These are phyloP conservation scores for Phragmites australis DNA, from an alignment of 176 grass and related monocot genomes.

Conservation along the genomic window DNA sequence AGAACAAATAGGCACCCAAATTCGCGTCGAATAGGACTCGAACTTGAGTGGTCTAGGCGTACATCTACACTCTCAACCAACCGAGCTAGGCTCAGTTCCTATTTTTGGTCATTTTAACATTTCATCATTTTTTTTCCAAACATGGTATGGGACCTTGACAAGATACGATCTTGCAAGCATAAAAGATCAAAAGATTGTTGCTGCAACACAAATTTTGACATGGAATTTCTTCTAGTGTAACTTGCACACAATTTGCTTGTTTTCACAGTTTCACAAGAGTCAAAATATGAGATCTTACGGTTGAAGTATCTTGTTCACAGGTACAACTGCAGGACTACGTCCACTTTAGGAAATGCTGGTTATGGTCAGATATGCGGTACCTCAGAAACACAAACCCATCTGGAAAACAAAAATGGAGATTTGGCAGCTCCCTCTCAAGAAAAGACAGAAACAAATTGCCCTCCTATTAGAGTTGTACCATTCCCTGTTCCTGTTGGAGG, in stretches of 20 bases:
- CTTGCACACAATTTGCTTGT: not conserved
- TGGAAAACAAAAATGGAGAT: constrained; percentile 44
- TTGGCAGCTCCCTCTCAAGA: constrained; percentile 44
- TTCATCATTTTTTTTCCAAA: constrained; percentile 11
- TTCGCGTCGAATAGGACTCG: too few species aligned
- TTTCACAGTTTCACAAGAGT: not conserved
- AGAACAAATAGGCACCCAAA: too few species aligned
- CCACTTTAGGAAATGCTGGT: constrained; percentile 25
- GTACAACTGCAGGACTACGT: constrained; percentile 62
- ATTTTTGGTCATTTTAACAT: not conserved
- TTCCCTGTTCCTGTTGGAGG: constrained; percentile 64
- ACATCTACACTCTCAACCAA: too few species aligned
- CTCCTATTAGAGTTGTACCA: constrained; percentile 71
- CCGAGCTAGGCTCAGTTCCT: too few species aligned
- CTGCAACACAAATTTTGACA: not conserved
- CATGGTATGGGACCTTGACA: not conserved
- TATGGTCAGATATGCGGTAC: constrained; percentile 46
- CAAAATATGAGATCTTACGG: constrained; percentile 24
- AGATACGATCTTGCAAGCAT: constrained; percentile 13
- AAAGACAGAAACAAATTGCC: constrained; percentile 32
- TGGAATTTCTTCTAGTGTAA: not conserved
- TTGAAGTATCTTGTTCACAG: constrained; percentile 41
- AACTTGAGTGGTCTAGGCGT: too few species aligned
- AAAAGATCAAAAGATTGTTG: not conserved
- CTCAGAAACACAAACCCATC: constrained; percentile 41